Evolutionary conservation across 305 asterid species (phyloP), one percentile per base, ranked within the genome.

Genomic region (Fraxinus baroniana): DNA sequence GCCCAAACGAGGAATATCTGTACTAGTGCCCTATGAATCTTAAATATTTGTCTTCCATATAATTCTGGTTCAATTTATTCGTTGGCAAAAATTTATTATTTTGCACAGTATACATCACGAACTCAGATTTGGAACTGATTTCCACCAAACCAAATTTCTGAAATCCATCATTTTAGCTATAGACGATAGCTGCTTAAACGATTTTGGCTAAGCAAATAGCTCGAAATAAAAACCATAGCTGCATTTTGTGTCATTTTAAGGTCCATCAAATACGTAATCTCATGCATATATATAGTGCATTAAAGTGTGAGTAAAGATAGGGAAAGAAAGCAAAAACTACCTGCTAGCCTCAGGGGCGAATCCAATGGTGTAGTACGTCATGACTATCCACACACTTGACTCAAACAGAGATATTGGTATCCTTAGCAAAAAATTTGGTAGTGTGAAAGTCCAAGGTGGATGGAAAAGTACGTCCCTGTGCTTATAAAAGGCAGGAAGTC

Each of bases 281-380:
- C 60, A 15, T 49, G 60, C 60, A 49, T 4, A 15, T 13, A 49
- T 13, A 49, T 4, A 3, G 60, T 1, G 20, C 60, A 15, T 15
- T 49, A 49, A 49, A 49, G 60, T 49, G 18, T 49, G 20, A 13
- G 30, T 33, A 20, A 36, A 20, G 9, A 62, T 74, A 74, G 71
- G 70, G 52, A 22, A 15, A 32, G 66, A 22, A 18, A 32, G 22
- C 8, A 28, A 1, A 35, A 30, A 5, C 78, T 83, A 90, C 94
- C 92, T 91, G 91, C 89, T 84, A 71, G 91, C 89, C 87, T 91
- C 93, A 2, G 93, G 94, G 78, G 94, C 89, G 55, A 85, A 90
- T 37, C 93, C 94, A 18, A 91, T 88, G 7, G 89, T 87, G 87
- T 86, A 91, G 80, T 91, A 91, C 26, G 93, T 87, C 28, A 87